Base-by-base conservation (phyloP, 2,329 filamentous ascomycete species). In the Microcera coccophila region DNA sequence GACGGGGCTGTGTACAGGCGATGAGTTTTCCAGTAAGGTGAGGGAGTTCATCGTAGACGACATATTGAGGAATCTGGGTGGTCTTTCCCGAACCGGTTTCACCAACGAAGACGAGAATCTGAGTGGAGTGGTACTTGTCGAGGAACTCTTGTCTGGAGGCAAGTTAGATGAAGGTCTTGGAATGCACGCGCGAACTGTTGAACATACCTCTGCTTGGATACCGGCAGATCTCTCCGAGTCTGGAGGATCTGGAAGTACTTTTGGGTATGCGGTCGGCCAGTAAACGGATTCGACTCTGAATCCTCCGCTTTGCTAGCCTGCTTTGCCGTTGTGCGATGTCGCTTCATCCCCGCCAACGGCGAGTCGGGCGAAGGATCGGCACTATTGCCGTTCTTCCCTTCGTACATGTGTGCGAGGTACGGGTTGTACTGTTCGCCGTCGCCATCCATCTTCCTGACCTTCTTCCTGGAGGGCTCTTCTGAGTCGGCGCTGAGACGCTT, bases 21-120 rank as follows among this genome's bases (percentile, higher is more conserved):
- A 98, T 85, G 68, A 96, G 84, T 73, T 96, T 96, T 63, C 82
- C 79, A 55, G 84, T 82, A 50, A 82, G 73, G 59, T 97, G 88
- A 19, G 93, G 91, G 22, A 96, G 78, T 68, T 98, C 93, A 70
- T 98, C 93, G 75, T 86, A 97, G 31, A 98, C 81, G 53, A 98
- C 91, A 66, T 96, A 98, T 67, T 98, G 93, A 2, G 93, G 93
- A 48, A 98, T 97, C 74, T 98, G 93, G 0, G 93, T 98, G 4
- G 93, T 98, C 74, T 98, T 98, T 72, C 93, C 93, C 54, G 93
- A 98, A 81, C 94, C 93, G 8, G 93, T 98, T 75, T 98, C 93
- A 73, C 93, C 93, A 52, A 98, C 93, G 61, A 98, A 96, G 59
- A 98, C 93, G 48, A 98, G 82, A 55, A 98, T 96, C 70, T 98